phyloP scores from a whole-genome alignment of 495 filamentous ascomycete species.

The Copromyces sp. region DNA sequence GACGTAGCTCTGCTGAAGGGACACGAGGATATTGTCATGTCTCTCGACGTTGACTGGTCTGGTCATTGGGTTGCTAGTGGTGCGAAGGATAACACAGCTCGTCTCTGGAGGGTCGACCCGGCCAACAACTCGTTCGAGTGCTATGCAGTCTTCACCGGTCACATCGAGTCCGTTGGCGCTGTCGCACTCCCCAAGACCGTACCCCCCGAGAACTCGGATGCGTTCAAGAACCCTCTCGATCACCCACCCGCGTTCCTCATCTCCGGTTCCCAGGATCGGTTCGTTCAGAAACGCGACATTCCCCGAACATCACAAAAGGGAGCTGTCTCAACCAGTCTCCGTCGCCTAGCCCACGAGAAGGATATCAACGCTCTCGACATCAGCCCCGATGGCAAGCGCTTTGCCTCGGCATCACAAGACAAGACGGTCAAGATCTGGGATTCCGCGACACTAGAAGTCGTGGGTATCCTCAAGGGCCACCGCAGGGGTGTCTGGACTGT shows the following conservation, averaged over 20 bases:
- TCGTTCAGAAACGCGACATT: slow-evolving; percentile 84
- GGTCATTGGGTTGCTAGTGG: slow-evolving; percentile 94
- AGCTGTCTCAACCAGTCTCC: slow-evolving; percentile 52
- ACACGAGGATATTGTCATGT: slow-evolving; percentile 92
- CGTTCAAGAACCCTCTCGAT: slow-evolving; percentile 54
- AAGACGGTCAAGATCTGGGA: slow-evolving; percentile 96
- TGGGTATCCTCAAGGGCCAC: slow-evolving; percentile 85
- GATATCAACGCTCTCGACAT: slow-evolving; percentile 94
- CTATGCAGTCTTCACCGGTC: slow-evolving; percentile 73
- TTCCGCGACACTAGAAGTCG: slow-evolving; percentile 71
- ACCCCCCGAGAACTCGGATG: slow-evolving; percentile 55
- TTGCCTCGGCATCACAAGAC: slow-evolving; percentile 94
- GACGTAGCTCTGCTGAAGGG: slow-evolving; percentile 78
- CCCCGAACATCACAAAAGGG: slow-evolving; percentile 32
- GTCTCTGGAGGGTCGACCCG: slow-evolving; percentile 83
- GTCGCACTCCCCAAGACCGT: slow-evolving; percentile 64
- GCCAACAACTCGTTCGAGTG: slow-evolving; percentile 63
- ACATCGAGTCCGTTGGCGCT: slow-evolving; percentile 91
- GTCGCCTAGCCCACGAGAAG: slow-evolving; percentile 92
- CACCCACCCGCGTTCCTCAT: slow-evolving; percentile 76
- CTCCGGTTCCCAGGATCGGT: slow-evolving; percentile 89
- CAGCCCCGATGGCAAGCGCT: slow-evolving; percentile 55
- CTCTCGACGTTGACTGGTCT: slow-evolving; percentile 88
- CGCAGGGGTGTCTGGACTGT: slow-evolving; percentile 92
- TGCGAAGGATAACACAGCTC: slow-evolving; percentile 90